Evolutionary conservation across 139 green algal species (phyloP).

Genomic region (Closterium sp.): DNA sequence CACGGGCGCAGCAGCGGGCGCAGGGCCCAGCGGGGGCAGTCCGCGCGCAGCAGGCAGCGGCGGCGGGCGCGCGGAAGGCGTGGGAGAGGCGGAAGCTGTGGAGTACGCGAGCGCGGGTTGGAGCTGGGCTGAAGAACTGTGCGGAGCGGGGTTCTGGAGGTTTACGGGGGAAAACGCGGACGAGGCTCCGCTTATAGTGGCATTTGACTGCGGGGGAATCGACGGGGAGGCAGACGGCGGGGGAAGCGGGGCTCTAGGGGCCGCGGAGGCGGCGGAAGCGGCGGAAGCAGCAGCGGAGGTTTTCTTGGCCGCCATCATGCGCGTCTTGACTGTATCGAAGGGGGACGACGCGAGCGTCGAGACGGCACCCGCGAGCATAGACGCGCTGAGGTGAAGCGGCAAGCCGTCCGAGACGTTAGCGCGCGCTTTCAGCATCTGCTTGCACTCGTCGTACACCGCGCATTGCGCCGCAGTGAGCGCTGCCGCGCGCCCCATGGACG

Average conservation of each 20-base stretch:
- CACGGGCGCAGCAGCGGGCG: neutral
- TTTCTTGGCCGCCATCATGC: constrained; percentile 62
- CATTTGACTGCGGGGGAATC: neutral
- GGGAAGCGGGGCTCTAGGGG: neutral
- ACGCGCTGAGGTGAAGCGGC: neutral
- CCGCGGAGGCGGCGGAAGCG: neutral
- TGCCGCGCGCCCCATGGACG: neutral
- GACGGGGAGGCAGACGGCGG: neutral
- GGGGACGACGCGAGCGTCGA: constrained; percentile 85
- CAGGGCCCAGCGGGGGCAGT: neutral
- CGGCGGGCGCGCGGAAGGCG: neutral
- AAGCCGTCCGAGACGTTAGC: neutral
- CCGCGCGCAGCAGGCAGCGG: neutral
- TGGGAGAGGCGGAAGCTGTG: neutral
- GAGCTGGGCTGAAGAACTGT: neutral
- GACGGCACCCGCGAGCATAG: constrained; percentile 76
- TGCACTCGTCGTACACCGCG: constrained; percentile 16
- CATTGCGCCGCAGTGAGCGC: constrained; percentile 8
- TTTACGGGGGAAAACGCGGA: neutral
- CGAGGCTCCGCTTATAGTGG: neutral
- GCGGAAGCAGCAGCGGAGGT: neutral
- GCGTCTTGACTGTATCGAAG: constrained; percentile 85
- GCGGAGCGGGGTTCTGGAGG: neutral
- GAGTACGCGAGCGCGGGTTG: neutral
- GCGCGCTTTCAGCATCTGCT: neutral